Base-by-base conservation (phyloP, 495 filamentous ascomycete species). In the Jackrogersella multiformis region DNA sequence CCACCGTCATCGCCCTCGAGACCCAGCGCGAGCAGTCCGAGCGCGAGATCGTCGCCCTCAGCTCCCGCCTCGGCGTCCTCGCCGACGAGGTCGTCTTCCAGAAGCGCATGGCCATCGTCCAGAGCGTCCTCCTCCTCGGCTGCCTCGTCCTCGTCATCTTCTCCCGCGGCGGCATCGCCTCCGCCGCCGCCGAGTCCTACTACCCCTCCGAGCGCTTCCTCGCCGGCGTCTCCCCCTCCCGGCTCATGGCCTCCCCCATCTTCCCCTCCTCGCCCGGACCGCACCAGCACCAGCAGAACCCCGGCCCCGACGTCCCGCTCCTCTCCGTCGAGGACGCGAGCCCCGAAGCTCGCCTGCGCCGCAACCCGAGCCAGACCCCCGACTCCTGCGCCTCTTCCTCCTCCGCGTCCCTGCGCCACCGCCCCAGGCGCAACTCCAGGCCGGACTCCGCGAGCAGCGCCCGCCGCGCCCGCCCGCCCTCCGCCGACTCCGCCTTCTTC, bases 61-160 rank as follows among this genome's bases (percentile, higher is more conserved):
- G 85, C 65, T 74, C 85, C n/a, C 88, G 94, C 32, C 85, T 99
- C 42, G 90, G 87, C 60, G 83, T 97, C 21, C 83, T 99, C 1
- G 94, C 94, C 18, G 94, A 99, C 66, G 95, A 99, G 76, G 84
- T 99, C 18, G 89, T 97, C 44, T 97, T 95, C 76, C 95, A 98
- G 78, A 97, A 97, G 76, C 87, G 95, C 38, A 93, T 99, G 82
- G 89, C 90, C 20, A 92, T 97, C 64, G 82, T 96, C 38, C 94
- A 97, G 76, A 91, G 88, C 57, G 84, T 95, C 7, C 85, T 98
- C 15, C 86, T 99, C 1, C 85, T 99, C 2, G 86, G 93, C 66
- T 97, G 93, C 70, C 89, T 98, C 39, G 88, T 88, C 0, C 82
- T 99, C 7, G 91, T 95, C 45, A 88, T 99, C 52, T 97, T 99